phyloP scores from a whole-genome alignment of 2,329 filamentous ascomycete genomes.

The Cercospora sojina region DNA sequence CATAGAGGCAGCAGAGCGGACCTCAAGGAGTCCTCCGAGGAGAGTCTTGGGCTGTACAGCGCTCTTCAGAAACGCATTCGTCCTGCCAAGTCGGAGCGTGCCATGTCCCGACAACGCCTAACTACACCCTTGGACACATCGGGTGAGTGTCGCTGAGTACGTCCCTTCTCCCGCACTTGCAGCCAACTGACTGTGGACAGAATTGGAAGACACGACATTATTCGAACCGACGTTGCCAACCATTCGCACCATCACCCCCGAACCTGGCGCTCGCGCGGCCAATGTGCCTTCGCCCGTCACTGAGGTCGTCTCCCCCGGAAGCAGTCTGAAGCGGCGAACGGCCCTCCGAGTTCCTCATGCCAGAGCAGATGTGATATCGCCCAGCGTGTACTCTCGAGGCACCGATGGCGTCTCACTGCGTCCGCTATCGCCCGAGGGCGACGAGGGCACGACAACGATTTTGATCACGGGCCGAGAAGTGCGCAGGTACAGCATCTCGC shows the following conservation, averaged over 20 bases:
- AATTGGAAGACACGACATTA: conserved; percentile 1
- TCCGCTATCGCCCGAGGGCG: conserved; percentile 29
- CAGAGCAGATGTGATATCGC: conserved; percentile 36
- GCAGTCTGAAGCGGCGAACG: conserved; percentile 25
- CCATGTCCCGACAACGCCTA: conserved; percentile 2
- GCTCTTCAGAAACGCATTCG: conserved; percentile 57
- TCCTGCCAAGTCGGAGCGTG: conserved; percentile 23
- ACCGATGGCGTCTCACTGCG: conserved; percentile 42
- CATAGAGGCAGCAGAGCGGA: conserved; percentile 34
- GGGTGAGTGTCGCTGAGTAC: background rate
- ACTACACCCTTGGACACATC: conserved; percentile 1
- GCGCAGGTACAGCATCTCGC: conserved; percentile 43
- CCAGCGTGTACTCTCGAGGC: conserved; percentile 49
- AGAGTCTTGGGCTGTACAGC: conserved; percentile 62
- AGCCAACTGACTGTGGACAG: background rate
- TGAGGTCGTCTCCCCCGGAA: conserved; percentile 15
- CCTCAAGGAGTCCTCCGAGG: conserved; percentile 40
- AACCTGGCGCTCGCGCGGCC: conserved; percentile 19
- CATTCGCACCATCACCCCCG: conserved; percentile 32
- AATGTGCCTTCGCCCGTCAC: conserved; percentile 18
- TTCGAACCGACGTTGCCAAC: conserved; percentile 22
- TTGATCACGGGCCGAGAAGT: conserved; percentile 47
- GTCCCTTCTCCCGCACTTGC: background rate
- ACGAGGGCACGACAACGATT: conserved; percentile 41
- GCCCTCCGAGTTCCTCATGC: conserved; percentile 25